These are phyloP conservation scores for Colletotrichum truncatum DNA, from an alignment of 2,329 filamentous ascomycete species.

Conservation along the genomic window DNA sequence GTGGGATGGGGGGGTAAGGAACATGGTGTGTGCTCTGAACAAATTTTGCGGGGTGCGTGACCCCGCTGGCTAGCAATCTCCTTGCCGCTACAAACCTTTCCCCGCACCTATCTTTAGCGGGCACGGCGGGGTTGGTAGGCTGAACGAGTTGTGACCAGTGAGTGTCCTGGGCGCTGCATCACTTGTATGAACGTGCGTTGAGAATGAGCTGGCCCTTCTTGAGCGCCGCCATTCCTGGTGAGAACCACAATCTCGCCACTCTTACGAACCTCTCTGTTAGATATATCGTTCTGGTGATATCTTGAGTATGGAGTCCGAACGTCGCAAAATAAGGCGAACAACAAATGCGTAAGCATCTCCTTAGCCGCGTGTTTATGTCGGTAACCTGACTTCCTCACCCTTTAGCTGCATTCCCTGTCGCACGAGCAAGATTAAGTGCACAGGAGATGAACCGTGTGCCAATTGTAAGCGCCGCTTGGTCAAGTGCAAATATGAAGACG, in stretches of 20 bases:
- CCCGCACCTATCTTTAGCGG: background rate
- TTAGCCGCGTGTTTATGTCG: background rate
- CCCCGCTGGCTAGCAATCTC: background rate
- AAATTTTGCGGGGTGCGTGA: background rate
- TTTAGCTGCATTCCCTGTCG: slow-evolving; percentile 42
- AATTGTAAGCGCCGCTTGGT: slow-evolving; percentile 42
- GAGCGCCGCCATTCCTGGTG: background rate
- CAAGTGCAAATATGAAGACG: slow-evolving; percentile 42
- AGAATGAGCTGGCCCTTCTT: fast-evolving
- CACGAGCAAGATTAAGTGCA: slow-evolving; percentile 46
- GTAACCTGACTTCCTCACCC: background rate
- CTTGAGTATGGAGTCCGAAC: background rate
- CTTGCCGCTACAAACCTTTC: background rate
- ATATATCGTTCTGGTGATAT: background rate
- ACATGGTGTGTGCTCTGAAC: too few relatives aligned
- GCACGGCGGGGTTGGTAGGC: background rate
- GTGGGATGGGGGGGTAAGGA: background rate
- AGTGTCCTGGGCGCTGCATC: too few relatives aligned
- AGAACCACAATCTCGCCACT: background rate
- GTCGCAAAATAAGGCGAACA: background rate
- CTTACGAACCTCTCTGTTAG: fast-evolving
- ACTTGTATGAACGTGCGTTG: background rate
- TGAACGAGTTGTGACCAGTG: background rate
- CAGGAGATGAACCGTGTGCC: slow-evolving; percentile 42
- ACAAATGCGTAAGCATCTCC: background rate